Conservation (phyloP, 1,284 basidiomycete genomes). For the Tausonia pullulans region DNA sequence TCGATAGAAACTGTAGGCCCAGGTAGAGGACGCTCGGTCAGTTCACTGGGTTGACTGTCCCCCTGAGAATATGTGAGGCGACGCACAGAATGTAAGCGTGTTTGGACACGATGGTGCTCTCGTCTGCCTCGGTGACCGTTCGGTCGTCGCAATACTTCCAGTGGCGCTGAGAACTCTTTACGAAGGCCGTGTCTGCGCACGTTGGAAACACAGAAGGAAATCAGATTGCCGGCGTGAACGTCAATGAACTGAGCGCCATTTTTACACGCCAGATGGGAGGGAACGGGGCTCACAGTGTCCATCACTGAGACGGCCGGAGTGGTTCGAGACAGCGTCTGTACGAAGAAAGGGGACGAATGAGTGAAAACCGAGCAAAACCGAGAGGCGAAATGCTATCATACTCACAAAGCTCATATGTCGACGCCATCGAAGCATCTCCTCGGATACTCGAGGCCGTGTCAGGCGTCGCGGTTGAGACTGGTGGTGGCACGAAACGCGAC, state of each 20-base stretch:
- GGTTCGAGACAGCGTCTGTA: constrained; percentile 68
- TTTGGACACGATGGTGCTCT: constrained; percentile 70
- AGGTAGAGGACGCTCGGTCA: too few relatives aligned
- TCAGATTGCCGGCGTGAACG: background rate
- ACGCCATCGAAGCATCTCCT: too few relatives aligned
- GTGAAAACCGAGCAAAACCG: constrained; percentile 20
- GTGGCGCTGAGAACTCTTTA: constrained; percentile 56
- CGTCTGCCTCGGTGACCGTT: constrained; percentile 53
- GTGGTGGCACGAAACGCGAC: background rate
- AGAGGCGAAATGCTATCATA: too few relatives aligned
- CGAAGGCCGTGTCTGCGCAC: constrained; percentile 65
- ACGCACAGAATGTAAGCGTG: constrained; percentile 64
- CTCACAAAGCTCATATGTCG: too few relatives aligned
- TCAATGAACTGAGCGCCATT: background rate
- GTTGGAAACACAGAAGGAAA: background rate
- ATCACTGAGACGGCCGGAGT: constrained; percentile 77
- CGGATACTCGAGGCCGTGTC: too few relatives aligned
- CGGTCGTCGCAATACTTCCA: constrained; percentile 87
- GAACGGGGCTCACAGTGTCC: constrained; percentile 69
- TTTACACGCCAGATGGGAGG: background rate
- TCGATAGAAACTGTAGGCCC: too few relatives aligned
- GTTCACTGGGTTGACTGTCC: too few relatives aligned
- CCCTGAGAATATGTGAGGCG: too few relatives aligned
- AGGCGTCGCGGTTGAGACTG: constrained; percentile 29
- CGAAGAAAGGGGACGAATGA: constrained; percentile 2